Evolutionary conservation across 352 stramenopile species (phyloP).

Genomic region (Ophiocytium majus): DNA sequence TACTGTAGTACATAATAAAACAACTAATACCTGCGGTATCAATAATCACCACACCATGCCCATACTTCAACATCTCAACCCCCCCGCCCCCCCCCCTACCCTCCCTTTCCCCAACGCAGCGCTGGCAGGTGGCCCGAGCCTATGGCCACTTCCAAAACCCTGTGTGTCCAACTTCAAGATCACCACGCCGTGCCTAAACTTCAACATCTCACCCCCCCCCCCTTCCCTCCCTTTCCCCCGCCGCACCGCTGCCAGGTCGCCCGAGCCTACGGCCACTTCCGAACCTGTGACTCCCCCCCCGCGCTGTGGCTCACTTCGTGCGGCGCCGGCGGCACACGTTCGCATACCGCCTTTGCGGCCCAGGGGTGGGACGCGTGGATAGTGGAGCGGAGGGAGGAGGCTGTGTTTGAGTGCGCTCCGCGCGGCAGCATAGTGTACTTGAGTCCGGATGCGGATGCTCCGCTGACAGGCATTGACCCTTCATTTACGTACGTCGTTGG

Average conservation of each 20-base stretch:
- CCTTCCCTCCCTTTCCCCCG: no score
- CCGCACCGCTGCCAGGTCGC: not conserved
- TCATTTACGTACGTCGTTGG: not conserved
- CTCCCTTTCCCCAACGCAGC: no score
- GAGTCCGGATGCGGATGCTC: conserved; percentile 8
- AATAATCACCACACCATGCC: no score
- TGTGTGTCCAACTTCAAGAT: no score
- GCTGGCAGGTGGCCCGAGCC: not conserved
- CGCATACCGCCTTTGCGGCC: not conserved
- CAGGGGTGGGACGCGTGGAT: not conserved
- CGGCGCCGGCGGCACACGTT: no score
- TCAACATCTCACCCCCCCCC: no score
- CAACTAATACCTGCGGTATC: no score
- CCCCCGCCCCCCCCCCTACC: no score
- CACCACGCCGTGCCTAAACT: no score
- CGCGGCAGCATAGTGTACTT: conserved; percentile 12
- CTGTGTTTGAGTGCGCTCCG: not conserved
- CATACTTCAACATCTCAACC: no score
- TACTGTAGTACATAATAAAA: no score
- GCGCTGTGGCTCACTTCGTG: not conserved
- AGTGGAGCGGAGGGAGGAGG: conserved; percentile 6
- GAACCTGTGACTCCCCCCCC: not conserved
- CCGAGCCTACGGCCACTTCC: not conserved
- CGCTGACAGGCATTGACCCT: not conserved
- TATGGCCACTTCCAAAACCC: not conserved